These are phyloP conservation scores for Polytrichum formosum DNA, from an alignment of 225 moss, liverwort and hornwort genomes.

Conservation along the genomic window DNA sequence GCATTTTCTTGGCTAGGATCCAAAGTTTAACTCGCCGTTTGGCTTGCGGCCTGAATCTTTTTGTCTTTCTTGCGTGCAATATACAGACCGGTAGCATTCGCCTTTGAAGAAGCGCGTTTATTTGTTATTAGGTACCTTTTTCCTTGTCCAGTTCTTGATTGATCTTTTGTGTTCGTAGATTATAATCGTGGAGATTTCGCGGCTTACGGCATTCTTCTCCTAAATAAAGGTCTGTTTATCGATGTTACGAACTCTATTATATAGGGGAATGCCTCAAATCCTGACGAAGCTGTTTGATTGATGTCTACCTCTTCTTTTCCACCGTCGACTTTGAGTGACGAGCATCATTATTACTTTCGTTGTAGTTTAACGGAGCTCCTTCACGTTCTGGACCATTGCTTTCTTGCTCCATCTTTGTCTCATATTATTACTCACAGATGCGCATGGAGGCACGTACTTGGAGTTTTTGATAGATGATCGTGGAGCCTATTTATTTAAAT, in stretches of 20 bases:
- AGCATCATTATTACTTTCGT: slow-evolving; percentile 2
- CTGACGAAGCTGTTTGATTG: slow-evolving; percentile 11
- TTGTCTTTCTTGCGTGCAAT: neutral
- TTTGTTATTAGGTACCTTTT: slow-evolving; percentile 17
- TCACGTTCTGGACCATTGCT: neutral
- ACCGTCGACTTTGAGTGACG: slow-evolving; percentile 30
- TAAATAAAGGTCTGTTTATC: neutral
- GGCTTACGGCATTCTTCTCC: neutral
- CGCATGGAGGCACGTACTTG: neutral
- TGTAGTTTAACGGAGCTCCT: slow-evolving; percentile 13
- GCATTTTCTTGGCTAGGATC: slow-evolving; percentile 29
- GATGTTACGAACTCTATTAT: neutral
- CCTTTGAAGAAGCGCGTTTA: neutral
- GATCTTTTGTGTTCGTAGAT: slow-evolving; percentile 3
- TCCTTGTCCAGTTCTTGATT: slow-evolving; percentile 39
- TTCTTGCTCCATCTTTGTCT: neutral
- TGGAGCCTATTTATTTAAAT: slow-evolving; percentile 10
- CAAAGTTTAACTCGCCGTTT: slow-evolving; percentile 6
- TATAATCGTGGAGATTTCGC: neutral
- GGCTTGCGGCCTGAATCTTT: neutral
- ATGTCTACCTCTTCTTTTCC: slow-evolving; percentile 1
- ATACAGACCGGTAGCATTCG: neutral
- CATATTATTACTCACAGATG: slow-evolving; percentile 1
- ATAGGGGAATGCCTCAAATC: neutral
- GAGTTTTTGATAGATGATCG: slow-evolving; percentile 19